Conservation (phyloP, 2,329 filamentous ascomycete species). For the Fusarium tjaetaba region DNA sequence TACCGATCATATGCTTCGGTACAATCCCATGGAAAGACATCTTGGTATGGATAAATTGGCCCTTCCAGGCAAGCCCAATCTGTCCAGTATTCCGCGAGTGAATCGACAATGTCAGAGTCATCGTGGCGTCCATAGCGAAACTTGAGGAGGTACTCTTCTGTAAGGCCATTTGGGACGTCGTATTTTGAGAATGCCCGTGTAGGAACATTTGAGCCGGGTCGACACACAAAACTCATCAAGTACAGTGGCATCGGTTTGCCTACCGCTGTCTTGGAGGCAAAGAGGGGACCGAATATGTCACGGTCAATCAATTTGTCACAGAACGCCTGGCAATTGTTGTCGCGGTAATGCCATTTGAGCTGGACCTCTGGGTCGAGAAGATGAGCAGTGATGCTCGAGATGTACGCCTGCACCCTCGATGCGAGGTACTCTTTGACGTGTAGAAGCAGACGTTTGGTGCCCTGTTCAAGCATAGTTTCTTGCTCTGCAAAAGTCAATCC, state of each 20-base stretch:
- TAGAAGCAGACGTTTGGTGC: conserved; percentile 11
- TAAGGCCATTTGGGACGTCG: conserved; percentile 51
- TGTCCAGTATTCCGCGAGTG: conserved; percentile 55
- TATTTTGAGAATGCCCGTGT: conserved; percentile 44
- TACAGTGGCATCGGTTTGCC: conserved; percentile 41
- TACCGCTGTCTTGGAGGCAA: conserved; percentile 23
- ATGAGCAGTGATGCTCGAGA: conserved; percentile 42
- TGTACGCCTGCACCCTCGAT: conserved; percentile 41
- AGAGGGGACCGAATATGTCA: conserved; percentile 42
- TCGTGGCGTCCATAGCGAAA: conserved; percentile 51
- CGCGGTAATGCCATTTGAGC: conserved; percentile 44
- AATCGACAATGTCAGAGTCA: conserved; percentile 54
- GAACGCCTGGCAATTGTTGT: conserved; percentile 52
- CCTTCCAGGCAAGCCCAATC: conserved; percentile 53
- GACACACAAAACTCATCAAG: conserved; percentile 53
- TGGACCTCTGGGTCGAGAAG: conserved; percentile 43
- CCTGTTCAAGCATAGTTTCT: conserved; percentile 13
- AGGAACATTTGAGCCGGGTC: conserved; percentile 36
- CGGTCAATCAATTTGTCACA: conserved; percentile 49
- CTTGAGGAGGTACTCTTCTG: conserved; percentile 54
- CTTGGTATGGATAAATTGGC: conserved; percentile 51
- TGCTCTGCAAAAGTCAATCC: conserved; percentile 18
- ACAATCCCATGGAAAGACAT: conserved; percentile 58
- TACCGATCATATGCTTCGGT: conserved; percentile 53
- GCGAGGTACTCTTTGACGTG: conserved; percentile 40